Base-by-base conservation (phyloP, 192 early-diverging fungal genomes). In the Phycomyces nitens region DNA sequence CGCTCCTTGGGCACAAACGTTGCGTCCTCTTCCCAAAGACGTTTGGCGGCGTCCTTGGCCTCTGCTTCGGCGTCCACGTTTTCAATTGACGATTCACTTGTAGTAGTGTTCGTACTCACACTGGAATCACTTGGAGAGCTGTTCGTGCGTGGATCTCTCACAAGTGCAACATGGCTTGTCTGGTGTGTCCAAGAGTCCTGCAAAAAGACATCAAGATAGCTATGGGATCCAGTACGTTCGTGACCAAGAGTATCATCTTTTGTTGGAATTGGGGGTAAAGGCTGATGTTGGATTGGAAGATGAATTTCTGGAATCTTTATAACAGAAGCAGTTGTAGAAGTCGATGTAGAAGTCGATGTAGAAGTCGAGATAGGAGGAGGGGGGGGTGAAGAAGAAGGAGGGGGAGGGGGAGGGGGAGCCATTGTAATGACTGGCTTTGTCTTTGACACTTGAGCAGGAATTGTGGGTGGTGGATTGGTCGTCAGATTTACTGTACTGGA, bases 1-100 rank as follows among this genome's bases (percentile, higher is more conserved):
- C 57, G 60, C 15, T 75, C 75, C 44, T 71, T 77, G 38, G 66
- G 60, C 18, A 79, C 57, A 60, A 82, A 80, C 0, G 65, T 52
- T 22, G 72, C 70, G 24, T 80, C 79, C 58, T 85, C 83, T 23
- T 62, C 38, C 73, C 73, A 75, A 11, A 69, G 56, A 23, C 57
- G 54, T 8, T 44, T 16, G 14, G 73, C 68, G 41, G 60, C 29
- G 0, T 38, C 50, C 22, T 66, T 69, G 18, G 73, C 68, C 5
- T 65, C 44, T 47, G 44, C 11, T 7, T 47, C 44, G 44, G 34
- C 38, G 10, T 50, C 22, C 43, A 50, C 26, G 12, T 24, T 49
- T 20, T 43, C 40, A 14, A 50, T 55, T 14, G 61, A 40, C 22
- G 15, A 49, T n/a, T 66, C 64, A 11, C 23, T 58, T 58, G 16